Evolutionary conservation across 257 asterid genomes (phyloP), one percentile per base, ranked within the genome.

Genomic region (Mitragyna speciosa): DNA sequence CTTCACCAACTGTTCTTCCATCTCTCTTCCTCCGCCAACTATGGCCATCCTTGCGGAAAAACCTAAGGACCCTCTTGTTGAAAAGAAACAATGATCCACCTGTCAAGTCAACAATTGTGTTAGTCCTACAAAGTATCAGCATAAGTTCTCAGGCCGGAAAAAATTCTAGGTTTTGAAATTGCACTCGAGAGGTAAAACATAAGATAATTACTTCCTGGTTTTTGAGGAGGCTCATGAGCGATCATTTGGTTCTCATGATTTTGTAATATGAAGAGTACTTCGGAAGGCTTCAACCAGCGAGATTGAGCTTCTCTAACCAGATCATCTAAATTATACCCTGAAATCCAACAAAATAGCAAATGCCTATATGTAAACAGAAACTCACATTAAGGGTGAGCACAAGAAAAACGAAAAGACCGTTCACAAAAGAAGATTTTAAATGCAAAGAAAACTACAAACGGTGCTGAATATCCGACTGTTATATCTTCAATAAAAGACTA

Each of bases 231-330:
- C 88, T 88, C 91, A 81, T 88, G 84, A 11, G 93, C 82, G 80
- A 96, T 90, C 91, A 94, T 93, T 83, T 84, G 89, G 82, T 89
- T 85, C 83, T 92, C 93, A 85, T 86, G 88, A 89, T 87, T 92
- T 85, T 83, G 87, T 61, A 95, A 84, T 82, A 95, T 92, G 82
- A 80, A 92, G 77, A 72, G 85, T 73, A 95, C 94, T 91, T 95
- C 99, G 47, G 88, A 89, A 6, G 99, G 97, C 90, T 92, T 95
- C 66, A 95, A 88, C 99, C 99, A 95, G 80, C 99, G 92, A 82
- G 65, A 75, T 83, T 86, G 95, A 86, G 99, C 98, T 85, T 95
- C 99, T 59, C 86, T 87, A 79, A 84, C 92, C 84, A 95, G 88
- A 77, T 89, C 87, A 76, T 80, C 80, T 73, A 92, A 85, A 78